A percentile compares a stretch with the other conserved stretches of the same genome.
phyloP scores from a whole-genome alignment of 2,329 filamentous ascomycete species.

The Exophiala mesophila region DNA sequence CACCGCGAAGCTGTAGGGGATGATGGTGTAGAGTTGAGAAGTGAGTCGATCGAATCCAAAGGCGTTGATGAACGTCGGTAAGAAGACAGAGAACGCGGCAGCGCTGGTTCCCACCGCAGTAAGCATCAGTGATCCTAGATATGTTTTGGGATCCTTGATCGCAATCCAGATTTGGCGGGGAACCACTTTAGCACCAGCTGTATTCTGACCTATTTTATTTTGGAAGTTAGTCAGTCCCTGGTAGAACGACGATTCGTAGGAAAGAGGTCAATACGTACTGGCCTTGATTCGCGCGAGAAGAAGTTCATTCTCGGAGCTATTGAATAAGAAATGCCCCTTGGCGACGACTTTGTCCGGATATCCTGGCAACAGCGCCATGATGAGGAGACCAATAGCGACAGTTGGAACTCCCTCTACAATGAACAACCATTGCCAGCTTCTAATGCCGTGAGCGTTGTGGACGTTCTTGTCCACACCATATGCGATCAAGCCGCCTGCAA shows the following conservation, averaged over 20 bases:
- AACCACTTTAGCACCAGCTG: background rate
- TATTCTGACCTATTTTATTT: background rate
- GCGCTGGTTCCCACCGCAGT: background rate
- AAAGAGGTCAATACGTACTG: constrained; percentile 2
- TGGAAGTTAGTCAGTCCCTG: background rate
- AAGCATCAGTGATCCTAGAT: background rate
- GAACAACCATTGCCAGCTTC: constrained; percentile 62
- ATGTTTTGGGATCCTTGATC: constrained; percentile 1
- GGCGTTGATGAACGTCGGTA: constrained; percentile 1
- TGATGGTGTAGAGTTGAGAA: constrained; percentile 5
- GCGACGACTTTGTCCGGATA: background rate
- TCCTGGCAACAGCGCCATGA: constrained; percentile 63
- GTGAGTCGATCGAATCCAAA: constrained; percentile 3
- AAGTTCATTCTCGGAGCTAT: constrained; percentile 3
- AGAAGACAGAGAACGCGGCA: background rate
- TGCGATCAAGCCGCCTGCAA: constrained; percentile 62
- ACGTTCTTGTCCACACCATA: constrained; percentile 59
- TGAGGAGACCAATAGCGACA: constrained; percentile 37
- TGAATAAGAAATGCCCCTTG: background rate
- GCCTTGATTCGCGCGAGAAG: constrained; percentile 4
- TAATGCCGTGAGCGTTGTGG: constrained; percentile 61
- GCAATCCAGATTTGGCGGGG: constrained; percentile 2
- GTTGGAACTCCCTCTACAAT: constrained; percentile 35
- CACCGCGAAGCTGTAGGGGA: constrained; percentile 2
- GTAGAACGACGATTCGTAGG: background rate